Evolutionary conservation across 129 eudicot genomes (phyloP), one percentile per base, ranked within the genome.

Genomic region (Escallonia rubra): DNA sequence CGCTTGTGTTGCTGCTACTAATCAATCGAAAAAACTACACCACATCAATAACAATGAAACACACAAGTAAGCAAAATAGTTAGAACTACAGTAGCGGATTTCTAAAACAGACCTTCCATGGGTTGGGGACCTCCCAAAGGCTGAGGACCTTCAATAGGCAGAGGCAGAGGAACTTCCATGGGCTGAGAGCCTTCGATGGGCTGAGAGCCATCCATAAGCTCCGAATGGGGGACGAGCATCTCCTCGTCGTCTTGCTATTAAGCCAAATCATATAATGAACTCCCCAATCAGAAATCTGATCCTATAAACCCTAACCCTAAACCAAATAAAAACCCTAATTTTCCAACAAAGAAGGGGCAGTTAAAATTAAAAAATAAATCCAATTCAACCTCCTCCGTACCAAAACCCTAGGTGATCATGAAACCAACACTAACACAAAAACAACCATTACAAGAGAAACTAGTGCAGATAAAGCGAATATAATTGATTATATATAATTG

Each of bases 141-240:
- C 54, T 56, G 80, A 14, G 81, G 81, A 4, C 85, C 85, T 80
- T 80, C 85, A 42, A 81, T 55, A 8, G 91, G 85, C 43, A 82
- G 34, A 53, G 7, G 87, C 54, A 49, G 78, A 14, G 81, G 81
- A 7, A 81, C 85, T 80, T 80, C 85, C 49, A 81, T 52, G 10
- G 77, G 87, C 58, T 55, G 80, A n/a, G 80, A 77, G 9, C 85
- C 85, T 80, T 80, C 85, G 47, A 80, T 58, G 8, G 93, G 88
- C 59, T 54, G 87, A 82, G 87, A 85, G 38, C 85, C 92, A 52
- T 85, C 92, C 10, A 63, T 72, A 5, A 78, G 68, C 74, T 87
- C 95, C 7, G 82, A 68, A 59, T 90, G 86, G 4, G 96, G 97
- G 85, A 91, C 96, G 42, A 87, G 77, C 97, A 91, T 91, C 85